Evolutionary conservation across 2,329 filamentous ascomycete species (phyloP), one percentile per base, ranked within the genome.

Genomic region (Teratosphaeria viscida): DNA sequence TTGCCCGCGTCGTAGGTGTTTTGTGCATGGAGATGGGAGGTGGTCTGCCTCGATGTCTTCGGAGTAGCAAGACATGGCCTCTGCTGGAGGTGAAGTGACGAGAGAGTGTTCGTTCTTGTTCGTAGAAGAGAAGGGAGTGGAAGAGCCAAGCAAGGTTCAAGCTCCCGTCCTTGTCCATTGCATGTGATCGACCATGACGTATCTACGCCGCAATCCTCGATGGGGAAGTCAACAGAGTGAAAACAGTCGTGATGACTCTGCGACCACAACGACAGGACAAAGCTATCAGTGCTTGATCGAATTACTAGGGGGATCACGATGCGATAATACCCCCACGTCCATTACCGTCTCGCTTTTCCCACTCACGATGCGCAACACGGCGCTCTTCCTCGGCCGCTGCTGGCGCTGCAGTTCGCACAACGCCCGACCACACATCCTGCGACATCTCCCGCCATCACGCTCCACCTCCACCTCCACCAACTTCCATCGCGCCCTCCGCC

Each of bases 381-480:
- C n/a, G 55, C 55, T 56, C 23, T 56, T 56, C 26, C 55, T 56
- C n/a, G 55, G 55, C 55, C 32, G 55, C 27, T 56, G 55, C 35
- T 56, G 55, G 55, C 32, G 55, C 32, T 56, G 55, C 23, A 56
- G 55, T 16, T 34, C 27, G 12, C 55, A 47, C 16, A 56, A 39
- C 23, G 55, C 55, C 14, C 11, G 55, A 56, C 55, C 55, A 37
- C 55, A 10, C 12, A 47, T 43, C 16, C 53, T 8, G 2, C 34
- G 27, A 32, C 27, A 6, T 4, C 16, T 23, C 14, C 27, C 29
- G 2, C 53, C 5, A 37, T 37, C 53, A 14, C 34, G n/a, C 12
- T 5, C 16, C 14, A 37, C 53, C 8, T 23, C 8, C 53, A 5
- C 2, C 29, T 3, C 23, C 53, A 5, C 2, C 29, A 6, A 29